Base-by-base conservation (phyloP, 176 grass and related monocot species). In the Paspalum notatum region DNA sequence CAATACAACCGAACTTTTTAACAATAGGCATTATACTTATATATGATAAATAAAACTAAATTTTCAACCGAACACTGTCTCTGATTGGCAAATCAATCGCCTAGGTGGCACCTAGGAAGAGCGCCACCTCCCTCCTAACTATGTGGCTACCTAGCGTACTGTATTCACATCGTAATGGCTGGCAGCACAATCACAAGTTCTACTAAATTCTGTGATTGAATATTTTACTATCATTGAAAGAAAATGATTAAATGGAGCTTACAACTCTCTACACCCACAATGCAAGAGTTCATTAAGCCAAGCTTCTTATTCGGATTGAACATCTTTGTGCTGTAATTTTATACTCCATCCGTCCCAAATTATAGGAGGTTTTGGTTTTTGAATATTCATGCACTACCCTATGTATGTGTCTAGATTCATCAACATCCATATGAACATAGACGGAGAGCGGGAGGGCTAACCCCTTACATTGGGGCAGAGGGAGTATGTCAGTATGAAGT, bases 211-310 rank as follows among this genome's bases (percentile, higher is more conserved):
- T 70, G 42, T 20, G 41, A 37, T 38, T 45, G 37, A 20, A 74
- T 43, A 62, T n/a, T 68, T 68, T 60, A 51, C 12, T 13, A 74
- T 7, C 4, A 17, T 46, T 45, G 51, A 22, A 12, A 43, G 4
- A 12, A 84, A 62, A 74, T 74, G 32, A 12, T 68, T 14, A 32
- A 62, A 74, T 84, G 22, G 66, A 53, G 17, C 0, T 13, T 74
- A 38, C 6, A 18, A 12, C 10, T 56, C 27, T 32, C 52, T 15
- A 52, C 8, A 53, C 2, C 9, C 22, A 73, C 43, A 68, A 44
- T 39, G 7, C 13, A 49, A 42, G 32, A 55, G 18, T 22, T 22
- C 40, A 20, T 61, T 46, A 56, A 65, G 32, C 32, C 32, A 32
- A 32, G 58, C 22, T 44, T 87, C 16, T 14, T 0, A 37, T 51